Evolutionary conservation across 1,139 yeast genomes (phyloP).

Genomic region (Eremothecium cymbalariae): DNA sequence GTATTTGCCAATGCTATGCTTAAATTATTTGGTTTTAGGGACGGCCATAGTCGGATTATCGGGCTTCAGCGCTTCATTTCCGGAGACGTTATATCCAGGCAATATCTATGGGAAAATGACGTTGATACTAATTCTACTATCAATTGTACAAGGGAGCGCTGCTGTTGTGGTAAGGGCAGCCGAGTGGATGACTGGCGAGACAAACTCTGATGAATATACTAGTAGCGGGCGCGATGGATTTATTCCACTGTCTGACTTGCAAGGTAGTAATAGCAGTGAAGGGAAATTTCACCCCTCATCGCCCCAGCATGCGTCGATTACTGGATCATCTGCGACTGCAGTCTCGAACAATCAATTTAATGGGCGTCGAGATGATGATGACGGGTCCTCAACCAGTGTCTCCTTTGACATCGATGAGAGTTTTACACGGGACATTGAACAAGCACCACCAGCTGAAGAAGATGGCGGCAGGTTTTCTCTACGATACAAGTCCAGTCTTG

Average conservation of each 20-base stretch:
- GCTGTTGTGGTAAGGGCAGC: slow-evolving; percentile 41
- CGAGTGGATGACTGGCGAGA: slow-evolving; percentile 35
- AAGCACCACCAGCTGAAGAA: slow-evolving; percentile 7
- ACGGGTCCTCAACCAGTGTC: slow-evolving; percentile 6
- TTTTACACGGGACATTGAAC: slow-evolving; percentile 7
- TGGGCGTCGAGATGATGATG: slow-evolving; percentile 6
- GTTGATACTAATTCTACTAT: slow-evolving; percentile 46
- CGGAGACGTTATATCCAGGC: slow-evolving; percentile 61
- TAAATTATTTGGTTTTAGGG: slow-evolving; percentile 42
- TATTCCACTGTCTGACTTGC: slow-evolving; percentile 11
- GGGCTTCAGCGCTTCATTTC: slow-evolving; percentile 53
- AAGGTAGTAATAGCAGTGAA: too few species aligned
- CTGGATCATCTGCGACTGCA: too few species aligned
- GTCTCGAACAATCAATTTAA: too few species aligned
- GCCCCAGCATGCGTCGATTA: too few species aligned
- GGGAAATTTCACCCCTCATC: too few species aligned
- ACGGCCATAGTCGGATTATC: slow-evolving; percentile 51
- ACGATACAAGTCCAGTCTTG: slow-evolving; percentile 11
- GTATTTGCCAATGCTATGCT: slow-evolving; percentile 49
- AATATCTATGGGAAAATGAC: slow-evolving; percentile 67
- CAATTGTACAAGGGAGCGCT: slow-evolving; percentile 46
- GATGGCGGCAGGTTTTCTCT: slow-evolving; percentile 8
- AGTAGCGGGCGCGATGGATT: slow-evolving; percentile 13
- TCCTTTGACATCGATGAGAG: slow-evolving; percentile 11
- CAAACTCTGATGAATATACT: slow-evolving; percentile 1